phyloP scores from a whole-genome alignment of 208 protist species.

The Crithidia fasciculata region DNA sequence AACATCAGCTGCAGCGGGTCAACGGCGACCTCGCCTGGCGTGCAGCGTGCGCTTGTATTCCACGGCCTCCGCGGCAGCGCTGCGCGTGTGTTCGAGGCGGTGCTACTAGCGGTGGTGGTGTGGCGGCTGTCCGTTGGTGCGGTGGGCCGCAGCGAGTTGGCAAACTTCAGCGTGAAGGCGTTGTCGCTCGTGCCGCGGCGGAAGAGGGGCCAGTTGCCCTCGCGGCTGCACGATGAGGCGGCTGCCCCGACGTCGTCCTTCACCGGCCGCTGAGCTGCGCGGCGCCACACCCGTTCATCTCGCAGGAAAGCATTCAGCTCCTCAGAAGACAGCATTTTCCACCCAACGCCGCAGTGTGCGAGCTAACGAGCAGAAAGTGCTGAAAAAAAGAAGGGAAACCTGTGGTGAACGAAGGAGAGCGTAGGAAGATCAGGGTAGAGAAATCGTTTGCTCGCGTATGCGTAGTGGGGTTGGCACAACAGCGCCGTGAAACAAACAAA shows the following conservation, averaged over 20 bases:
- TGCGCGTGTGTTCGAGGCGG: background rate
- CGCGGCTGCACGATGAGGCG: constrained; percentile 11
- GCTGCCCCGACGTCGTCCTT: background rate
- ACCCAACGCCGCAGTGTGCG: too few species aligned
- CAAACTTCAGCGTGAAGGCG: constrained; percentile 37
- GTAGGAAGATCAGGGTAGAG: background rate
- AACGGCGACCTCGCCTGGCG: background rate
- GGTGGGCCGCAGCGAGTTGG: constrained; percentile 32
- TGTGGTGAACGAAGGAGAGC: background rate
- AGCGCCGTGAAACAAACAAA: background rate
- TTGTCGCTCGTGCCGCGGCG: constrained; percentile 58
- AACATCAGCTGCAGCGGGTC: constrained; percentile 28
- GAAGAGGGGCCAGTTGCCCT: constrained; percentile 47
- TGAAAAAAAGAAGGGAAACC: background rate
- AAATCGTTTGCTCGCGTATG: background rate
- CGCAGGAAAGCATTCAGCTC: constrained; percentile 49
- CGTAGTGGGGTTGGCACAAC: too few species aligned
- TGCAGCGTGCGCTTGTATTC: constrained; percentile 16
- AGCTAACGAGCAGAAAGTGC: background rate
- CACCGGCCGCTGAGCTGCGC: constrained; percentile 39
- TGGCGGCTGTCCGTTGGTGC: background rate
- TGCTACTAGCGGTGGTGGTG: background rate
- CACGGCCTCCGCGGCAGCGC: constrained; percentile 8
- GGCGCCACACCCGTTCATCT: constrained; percentile 52
- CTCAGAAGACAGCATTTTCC: constrained; percentile 7